Evolutionary conservation across 805 yeast species (phyloP).

Genomic region (Sungouiozyma intestinalis): DNA sequence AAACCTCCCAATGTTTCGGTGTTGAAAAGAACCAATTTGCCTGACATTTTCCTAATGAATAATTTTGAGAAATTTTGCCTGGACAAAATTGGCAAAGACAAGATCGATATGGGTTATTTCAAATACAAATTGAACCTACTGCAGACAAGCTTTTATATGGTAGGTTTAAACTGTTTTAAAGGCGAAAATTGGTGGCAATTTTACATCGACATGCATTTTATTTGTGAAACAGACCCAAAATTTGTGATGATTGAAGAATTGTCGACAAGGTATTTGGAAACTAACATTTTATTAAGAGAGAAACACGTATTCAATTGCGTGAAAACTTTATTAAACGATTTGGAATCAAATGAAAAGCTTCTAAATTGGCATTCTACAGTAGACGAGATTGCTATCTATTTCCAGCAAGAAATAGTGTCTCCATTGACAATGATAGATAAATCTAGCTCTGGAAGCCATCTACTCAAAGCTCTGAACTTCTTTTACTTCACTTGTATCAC

Average conservation of each 20-base stretch:
- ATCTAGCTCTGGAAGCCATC: conserved; percentile 5
- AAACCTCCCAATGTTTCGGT: neutral
- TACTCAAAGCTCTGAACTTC: conserved; percentile 13
- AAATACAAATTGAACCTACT: conserved; percentile 21
- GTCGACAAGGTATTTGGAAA: conserved; percentile 12
- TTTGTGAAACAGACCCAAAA: conserved; percentile 3
- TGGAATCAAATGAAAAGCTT: conserved; percentile 14
- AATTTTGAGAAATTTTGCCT: conserved; percentile 10
- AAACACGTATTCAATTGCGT: conserved; percentile 5
- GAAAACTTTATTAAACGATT: conserved; percentile 10
- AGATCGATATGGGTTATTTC: conserved; percentile 10
- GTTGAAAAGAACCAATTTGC: conserved; percentile 13
- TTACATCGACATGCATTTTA: conserved; percentile 17
- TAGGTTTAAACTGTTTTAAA: conserved; percentile 10
- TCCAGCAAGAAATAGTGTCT: conserved; percentile 10
- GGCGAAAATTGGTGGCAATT: conserved; percentile 22
- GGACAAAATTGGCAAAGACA: conserved; percentile 7
- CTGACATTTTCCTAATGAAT: conserved; percentile 8
- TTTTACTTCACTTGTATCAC: conserved; percentile 16
- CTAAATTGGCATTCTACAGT: conserved; percentile 17
- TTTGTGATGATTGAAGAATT: conserved; percentile 17
- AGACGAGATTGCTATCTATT: conserved; percentile 15
- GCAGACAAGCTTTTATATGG: conserved; percentile 22
- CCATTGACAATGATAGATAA: conserved; percentile 12
- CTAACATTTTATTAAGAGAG: conserved; percentile 11